These are phyloP conservation scores for Dactylellina drechsleri DNA, from an alignment of 2,329 filamentous ascomycete genomes.

Conservation along the genomic window DNA sequence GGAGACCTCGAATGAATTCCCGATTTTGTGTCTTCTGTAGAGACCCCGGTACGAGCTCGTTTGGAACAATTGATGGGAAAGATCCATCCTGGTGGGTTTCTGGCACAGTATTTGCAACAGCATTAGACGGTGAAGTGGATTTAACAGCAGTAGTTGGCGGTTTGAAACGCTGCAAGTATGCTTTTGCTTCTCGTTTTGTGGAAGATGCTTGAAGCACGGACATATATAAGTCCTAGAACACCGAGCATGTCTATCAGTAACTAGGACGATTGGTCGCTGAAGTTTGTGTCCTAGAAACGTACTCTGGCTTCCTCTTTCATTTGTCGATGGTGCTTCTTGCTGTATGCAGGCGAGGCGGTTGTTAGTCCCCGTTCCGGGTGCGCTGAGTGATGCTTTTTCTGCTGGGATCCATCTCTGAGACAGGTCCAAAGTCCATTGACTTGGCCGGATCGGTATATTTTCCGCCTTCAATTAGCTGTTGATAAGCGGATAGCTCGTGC, in stretches of 20 bases:
- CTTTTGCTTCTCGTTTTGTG: conserved; percentile 90
- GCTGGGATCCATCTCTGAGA: conserved; percentile 32
- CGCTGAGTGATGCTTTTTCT: not conserved
- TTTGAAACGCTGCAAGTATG: conserved; percentile 88
- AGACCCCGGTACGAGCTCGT: conserved; percentile 69
- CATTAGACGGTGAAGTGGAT: not conserved
- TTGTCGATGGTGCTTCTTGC: conserved; percentile 38
- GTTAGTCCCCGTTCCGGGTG: conserved; percentile 21
- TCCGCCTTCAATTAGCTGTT: conserved; percentile 7
- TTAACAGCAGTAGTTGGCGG: conserved; percentile 56
- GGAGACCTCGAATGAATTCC: conserved; percentile 69
- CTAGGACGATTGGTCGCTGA: not conserved
- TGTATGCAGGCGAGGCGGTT: not conserved
- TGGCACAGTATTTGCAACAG: conserved; percentile 56
- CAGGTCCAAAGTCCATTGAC: conserved; percentile 15
- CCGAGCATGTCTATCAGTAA: conserved; percentile 2
- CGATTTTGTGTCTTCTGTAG: conserved; percentile 70
- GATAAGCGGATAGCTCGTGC: conserved; percentile 6
- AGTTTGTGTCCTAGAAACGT: conserved; percentile 7
- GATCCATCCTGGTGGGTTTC: conserved; percentile 60
- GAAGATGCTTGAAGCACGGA: conserved; percentile 87
- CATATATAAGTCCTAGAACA: conserved; percentile 78
- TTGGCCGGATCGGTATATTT: conserved; percentile 37
- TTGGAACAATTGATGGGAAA: conserved; percentile 70
- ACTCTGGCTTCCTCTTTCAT: conserved; percentile 44